Base-by-base conservation (phyloP, 352 stramenopile genomes). In the Globisporangium lucens region DNA sequence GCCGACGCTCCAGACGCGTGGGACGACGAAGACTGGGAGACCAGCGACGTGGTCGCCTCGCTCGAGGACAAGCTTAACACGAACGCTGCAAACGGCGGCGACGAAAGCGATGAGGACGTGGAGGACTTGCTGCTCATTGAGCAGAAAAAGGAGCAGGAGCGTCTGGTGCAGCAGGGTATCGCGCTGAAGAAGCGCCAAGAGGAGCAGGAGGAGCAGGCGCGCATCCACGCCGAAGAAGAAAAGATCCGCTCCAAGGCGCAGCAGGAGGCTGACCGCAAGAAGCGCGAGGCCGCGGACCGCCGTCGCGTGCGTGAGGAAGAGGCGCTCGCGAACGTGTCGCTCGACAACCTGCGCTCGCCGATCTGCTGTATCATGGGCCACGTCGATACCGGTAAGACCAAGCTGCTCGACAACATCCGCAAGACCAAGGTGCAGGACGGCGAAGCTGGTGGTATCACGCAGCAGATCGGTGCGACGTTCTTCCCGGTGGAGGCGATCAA, bases 361-460 rank as follows among this genome's bases (percentile, higher is more conserved):
- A 99, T 99, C 77, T 98, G 97, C 58, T 98, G 97, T 77, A 99
- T 99, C 74, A 99, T 99, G 97, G 98, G 95, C n/a, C 95, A 98
- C 79, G 95, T 98, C 75, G 95, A 98, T 75, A 98, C 94, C 13
- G 94, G 98, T 71, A 99, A 99, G 81, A 99, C 98, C 43, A 99
- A 99, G 78, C 75, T 99, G 63, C 78, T 99, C n/a, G 98, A 99
- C 79, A 99, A 99, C 75, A 99, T 99, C 68, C 90, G 98, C 41
- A 93, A 95, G 72, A 99, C 97, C 27, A 99, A 99, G 78, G 98
- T 99, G 29, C 97, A 99, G 83, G 89, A 95, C 67, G 87, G 64
- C 24, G 88, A 96, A 73, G 87, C 87, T 12, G 87, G 98, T 70
- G 98, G 98, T 77, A 99, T 99, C 77, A 99, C 98, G 24, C 98